Evolutionary conservation across 1,284 basidiomycete genomes (phyloP).

Genomic region (Bondarzewia mesenterica): DNA sequence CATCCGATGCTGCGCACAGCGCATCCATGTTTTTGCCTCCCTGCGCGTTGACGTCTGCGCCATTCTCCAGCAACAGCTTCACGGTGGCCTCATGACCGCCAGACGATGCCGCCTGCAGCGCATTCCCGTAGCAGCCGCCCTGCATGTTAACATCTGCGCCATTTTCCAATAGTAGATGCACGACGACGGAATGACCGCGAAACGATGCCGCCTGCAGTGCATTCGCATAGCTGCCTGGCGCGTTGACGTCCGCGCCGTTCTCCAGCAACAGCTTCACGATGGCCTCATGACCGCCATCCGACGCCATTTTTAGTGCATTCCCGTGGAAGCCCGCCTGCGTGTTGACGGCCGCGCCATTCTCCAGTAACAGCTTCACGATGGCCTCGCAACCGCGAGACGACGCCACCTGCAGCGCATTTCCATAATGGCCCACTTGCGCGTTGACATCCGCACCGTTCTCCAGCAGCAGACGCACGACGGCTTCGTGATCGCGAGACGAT

Average conservation of each 20-base stretch:
- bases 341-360: neutral
- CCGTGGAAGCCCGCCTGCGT: neutral
- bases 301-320: neutral
- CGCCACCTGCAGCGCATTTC: neutral
- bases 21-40: neutral
- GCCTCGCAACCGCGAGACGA: neutral
- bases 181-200: neutral
- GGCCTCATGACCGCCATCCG: neutral
- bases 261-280: neutral
- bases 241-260: neutral
- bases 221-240: neutral
- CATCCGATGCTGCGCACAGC: neutral
- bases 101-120: neutral
- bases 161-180: neutral
- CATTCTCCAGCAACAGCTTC: neutral
- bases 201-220: neutral
- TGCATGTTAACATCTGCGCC: neutral
- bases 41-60: neutral
- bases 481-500: neutral
- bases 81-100: neutral
- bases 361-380: neutral
- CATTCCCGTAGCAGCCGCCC: neutral
- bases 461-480: neutral
- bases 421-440: neutral
- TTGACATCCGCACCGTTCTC: neutral